These are phyloP conservation scores for Sodiomyces alkalinus DNA, from an alignment of 2,329 filamentous ascomycete species.

Conservation along the genomic window DNA sequence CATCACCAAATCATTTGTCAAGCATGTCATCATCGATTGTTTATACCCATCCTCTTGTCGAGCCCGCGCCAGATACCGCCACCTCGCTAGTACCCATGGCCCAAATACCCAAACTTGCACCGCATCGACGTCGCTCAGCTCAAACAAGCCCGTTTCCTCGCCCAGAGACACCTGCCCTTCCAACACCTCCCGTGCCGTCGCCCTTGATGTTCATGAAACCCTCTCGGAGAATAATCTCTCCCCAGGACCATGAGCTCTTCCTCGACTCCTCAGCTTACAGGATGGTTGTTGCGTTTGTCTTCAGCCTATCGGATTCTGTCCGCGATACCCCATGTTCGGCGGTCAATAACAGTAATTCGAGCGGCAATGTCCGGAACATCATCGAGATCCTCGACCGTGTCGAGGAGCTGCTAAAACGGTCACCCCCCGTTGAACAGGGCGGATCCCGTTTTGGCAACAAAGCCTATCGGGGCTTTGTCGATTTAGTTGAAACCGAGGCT, in stretches of 20 bases:
- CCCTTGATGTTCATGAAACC: slow-evolving; percentile 50
- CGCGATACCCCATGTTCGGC: slow-evolving; percentile 53
- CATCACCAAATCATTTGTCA: too few species aligned
- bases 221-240: slow-evolving; percentile 65
- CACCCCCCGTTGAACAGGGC: slow-evolving; percentile 71
- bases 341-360: slow-evolving; percentile 37
- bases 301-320: slow-evolving; percentile 71
- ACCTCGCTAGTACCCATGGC: too few species aligned
- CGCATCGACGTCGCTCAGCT: slow-evolving; percentile 38
- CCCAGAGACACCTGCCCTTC: slow-evolving; percentile 61
- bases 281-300: slow-evolving; percentile 72
- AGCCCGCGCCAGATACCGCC: too few species aligned
- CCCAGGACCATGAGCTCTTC: slow-evolving; percentile 68
- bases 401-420: slow-evolving; percentile 47
- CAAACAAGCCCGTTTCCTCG: slow-evolving; percentile 44
- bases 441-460: slow-evolving; percentile 93
- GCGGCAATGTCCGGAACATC: slow-evolving; percentile 46
- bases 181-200: slow-evolving; percentile 47
- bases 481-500: slow-evolving; percentile 43
- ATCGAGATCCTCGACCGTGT: slow-evolving; percentile 55
- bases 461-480: slow-evolving; percentile 70
- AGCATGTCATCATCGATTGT: too few species aligned
- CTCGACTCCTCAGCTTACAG: slow-evolving; percentile 59
- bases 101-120: slow-evolving; percentile 56
- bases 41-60: too few species aligned